Percentiles rank a stretch among this genome's conserved stretches.
Conservation (phyloP, 148 eudicot genomes). For the Tetragonia tetragonoides region DNA sequence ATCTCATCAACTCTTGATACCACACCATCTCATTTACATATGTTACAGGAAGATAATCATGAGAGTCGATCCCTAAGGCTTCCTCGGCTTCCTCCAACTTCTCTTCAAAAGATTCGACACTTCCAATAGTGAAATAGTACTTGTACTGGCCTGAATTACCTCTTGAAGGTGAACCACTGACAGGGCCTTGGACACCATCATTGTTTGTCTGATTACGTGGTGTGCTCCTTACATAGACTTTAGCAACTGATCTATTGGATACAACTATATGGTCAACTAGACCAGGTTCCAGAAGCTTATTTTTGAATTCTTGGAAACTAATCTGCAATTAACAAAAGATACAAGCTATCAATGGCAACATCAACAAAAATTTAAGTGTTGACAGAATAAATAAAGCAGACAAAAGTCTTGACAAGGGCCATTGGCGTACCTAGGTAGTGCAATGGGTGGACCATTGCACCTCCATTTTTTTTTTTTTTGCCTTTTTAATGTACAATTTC, state of each 20-base stretch:
- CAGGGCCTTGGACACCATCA: conserved; percentile 44
- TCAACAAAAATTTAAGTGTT: not conserved
- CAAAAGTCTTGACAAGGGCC: not conserved
- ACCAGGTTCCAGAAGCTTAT: conserved; percentile 90
- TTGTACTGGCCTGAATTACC: conserved; percentile 54
- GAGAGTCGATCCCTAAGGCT: conserved; percentile 66
- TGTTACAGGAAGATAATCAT: conserved; percentile 74
- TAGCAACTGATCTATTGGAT: conserved; percentile 75
- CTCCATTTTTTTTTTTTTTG: too few species aligned
- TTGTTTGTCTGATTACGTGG: conserved; percentile 44
- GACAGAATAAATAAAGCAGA: not conserved
- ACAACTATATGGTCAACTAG: conserved; percentile 81
- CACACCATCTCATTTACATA: conserved; percentile 68
- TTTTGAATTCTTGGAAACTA: conserved; percentile 93
- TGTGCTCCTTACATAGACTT: conserved; percentile 67
- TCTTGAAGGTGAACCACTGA: conserved; percentile 33
- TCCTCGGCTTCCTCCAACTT: conserved; percentile 89
- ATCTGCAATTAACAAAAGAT: conserved; percentile 49
- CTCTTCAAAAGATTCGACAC: conserved; percentile 83
- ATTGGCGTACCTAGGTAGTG: too few species aligned
- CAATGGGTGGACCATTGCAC: too few species aligned
- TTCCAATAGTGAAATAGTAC: conserved; percentile 75
- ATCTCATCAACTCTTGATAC: conserved; percentile 67
- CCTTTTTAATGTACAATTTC: too few species aligned
- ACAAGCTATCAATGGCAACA: conserved; percentile 7